Evolutionary conservation across 1,139 yeast species (phyloP).

Genomic region (Debaryomyces subglobosus): DNA sequence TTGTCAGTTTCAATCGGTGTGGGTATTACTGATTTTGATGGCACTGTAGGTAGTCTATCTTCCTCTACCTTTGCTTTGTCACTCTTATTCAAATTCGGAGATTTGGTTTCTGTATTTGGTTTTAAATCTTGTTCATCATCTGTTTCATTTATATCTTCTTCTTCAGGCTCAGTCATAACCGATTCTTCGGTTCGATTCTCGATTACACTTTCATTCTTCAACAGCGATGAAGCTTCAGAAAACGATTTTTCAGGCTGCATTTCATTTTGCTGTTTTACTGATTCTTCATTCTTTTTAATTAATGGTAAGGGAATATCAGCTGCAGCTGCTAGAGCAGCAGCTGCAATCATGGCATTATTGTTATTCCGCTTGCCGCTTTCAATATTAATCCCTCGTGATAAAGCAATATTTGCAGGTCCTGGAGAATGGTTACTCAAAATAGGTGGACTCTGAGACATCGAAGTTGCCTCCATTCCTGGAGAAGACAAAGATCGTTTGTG

Average conservation of each 20-base stretch:
- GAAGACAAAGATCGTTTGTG: slow-evolving; percentile 32
- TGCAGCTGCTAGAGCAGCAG: slow-evolving; percentile 74
- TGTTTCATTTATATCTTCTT: slow-evolving; percentile 19
- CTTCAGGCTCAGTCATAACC: slow-evolving; percentile 19
- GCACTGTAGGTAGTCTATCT: background rate
- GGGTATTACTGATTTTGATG: background rate
- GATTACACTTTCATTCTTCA: background rate
- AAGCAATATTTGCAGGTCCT: slow-evolving; percentile 23
- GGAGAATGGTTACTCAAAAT: slow-evolving; percentile 15
- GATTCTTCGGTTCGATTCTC: background rate
- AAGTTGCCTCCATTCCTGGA: slow-evolving; percentile 18
- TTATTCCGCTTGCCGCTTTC: slow-evolving; percentile 40
- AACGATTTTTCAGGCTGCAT: background rate
- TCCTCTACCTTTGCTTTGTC: background rate
- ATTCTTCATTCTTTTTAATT: slow-evolving; percentile 13
- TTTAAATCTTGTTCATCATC: slow-evolving; percentile 20
- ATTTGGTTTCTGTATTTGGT: background rate
- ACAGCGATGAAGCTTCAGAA: background rate
- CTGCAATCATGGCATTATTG: slow-evolving; percentile 63
- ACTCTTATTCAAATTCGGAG: background rate
- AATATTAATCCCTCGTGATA: slow-evolving; percentile 43
- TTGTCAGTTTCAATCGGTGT: slow-evolving; percentile 7
- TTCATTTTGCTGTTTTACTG: background rate
- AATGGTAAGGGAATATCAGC: slow-evolving; percentile 67
- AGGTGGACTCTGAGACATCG: slow-evolving; percentile 4